A percentile compares a stretch with the other conserved stretches of the same genome.
Evolutionary conservation across 1,284 basidiomycete species (phyloP).

Genomic region (Schizophyllum commune): DNA sequence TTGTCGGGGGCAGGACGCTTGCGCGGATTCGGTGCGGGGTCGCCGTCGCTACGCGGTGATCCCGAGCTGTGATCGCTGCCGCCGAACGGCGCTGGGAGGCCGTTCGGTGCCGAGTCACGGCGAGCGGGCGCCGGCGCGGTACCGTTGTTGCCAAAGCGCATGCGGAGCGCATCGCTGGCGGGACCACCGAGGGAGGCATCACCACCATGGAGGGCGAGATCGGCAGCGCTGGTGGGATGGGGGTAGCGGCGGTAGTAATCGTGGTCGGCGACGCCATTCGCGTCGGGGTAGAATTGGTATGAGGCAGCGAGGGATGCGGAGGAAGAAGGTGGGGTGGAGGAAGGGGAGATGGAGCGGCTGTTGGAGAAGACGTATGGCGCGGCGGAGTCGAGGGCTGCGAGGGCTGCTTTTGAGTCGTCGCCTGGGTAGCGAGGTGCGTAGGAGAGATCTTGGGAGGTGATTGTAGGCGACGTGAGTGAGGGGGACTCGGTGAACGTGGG

Average conservation of each 20-base stretch:
- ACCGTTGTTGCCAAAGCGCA: conserved; percentile 43
- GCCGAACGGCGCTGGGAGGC: conserved; percentile 43
- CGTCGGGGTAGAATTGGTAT: conserved; percentile 56
- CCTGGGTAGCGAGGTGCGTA: conserved; percentile 44
- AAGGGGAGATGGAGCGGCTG: conserved; percentile 68
- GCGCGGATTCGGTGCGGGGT: conserved; percentile 35
- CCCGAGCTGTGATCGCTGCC: conserved; percentile 26
- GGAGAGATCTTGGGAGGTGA: conserved; percentile 49
- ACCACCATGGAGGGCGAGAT: conserved; percentile 64
- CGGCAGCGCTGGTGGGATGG: conserved; percentile 42
- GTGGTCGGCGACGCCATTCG: conserved; percentile 43
- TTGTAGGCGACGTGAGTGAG: conserved; percentile 41
- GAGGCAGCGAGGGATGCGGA: conserved; percentile 55
- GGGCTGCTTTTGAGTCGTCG: conserved; percentile 55
- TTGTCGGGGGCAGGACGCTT: conserved; percentile 21
- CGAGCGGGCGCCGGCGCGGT: conserved; percentile 26
- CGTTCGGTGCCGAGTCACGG: conserved; percentile 15
- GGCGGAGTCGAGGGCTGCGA: conserved; percentile 44
- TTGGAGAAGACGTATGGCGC: conserved; percentile 58
- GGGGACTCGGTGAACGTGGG: conserved; percentile 51
- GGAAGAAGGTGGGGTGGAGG: conserved; percentile 58
- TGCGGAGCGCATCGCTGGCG: conserved; percentile 48
- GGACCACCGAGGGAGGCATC: conserved; percentile 50
- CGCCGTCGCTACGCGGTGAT: conserved; percentile 29
- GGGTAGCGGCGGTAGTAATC: conserved; percentile 59